A percentile compares a stretch with the other conserved stretches of the same genome.
These are phyloP conservation scores for Trametes maxima DNA, from an alignment of 768 basidiomycete species.

Conservation along the genomic window DNA sequence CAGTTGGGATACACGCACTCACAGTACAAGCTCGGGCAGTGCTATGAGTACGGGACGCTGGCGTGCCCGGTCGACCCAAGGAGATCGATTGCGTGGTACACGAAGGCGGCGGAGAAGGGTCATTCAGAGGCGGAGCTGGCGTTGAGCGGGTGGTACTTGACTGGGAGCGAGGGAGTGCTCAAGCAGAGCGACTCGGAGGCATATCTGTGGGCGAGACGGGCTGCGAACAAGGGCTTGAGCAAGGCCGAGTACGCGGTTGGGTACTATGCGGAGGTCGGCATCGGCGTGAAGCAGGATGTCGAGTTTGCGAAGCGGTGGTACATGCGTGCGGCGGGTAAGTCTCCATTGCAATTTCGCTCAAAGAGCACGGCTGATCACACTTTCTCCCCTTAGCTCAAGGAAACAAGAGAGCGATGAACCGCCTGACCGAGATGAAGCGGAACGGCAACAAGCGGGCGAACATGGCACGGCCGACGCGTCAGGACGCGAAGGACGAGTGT, in stretches of 20 bases:
- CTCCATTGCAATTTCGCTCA: background rate
- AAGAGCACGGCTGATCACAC: background rate
- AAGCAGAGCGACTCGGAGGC: conserved; percentile 99
- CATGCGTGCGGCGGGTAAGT: conserved; percentile 95
- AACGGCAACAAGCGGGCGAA: conserved; percentile 79
- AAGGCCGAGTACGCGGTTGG: conserved; percentile 99
- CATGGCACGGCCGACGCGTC: conserved; percentile 84
- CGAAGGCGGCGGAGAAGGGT: conserved; percentile 96
- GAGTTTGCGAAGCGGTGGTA: conserved; percentile 99
- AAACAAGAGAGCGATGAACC: conserved; percentile 97
- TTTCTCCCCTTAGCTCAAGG: conserved; percentile 70
- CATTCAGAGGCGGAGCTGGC: conserved; percentile 94
- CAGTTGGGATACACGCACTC: conserved; percentile 92
- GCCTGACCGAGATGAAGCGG: conserved; percentile 94
- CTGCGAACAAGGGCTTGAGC: conserved; percentile 93
- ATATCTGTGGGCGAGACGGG: conserved; percentile 96
- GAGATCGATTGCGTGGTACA: conserved; percentile 97
- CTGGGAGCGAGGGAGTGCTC: conserved; percentile 91
- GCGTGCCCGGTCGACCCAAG: conserved; percentile 92
- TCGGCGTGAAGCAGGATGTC: conserved; percentile 94
- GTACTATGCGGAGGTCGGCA: conserved; percentile 97
- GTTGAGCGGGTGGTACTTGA: conserved; percentile 97
- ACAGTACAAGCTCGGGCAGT: conserved; percentile 94
- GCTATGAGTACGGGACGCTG: conserved; percentile 90
- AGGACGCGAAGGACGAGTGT: conserved; percentile 94